phyloP scores from a whole-genome alignment of 1,139 yeast genomes.

The Saccharomycopsis hybrid region DNA sequence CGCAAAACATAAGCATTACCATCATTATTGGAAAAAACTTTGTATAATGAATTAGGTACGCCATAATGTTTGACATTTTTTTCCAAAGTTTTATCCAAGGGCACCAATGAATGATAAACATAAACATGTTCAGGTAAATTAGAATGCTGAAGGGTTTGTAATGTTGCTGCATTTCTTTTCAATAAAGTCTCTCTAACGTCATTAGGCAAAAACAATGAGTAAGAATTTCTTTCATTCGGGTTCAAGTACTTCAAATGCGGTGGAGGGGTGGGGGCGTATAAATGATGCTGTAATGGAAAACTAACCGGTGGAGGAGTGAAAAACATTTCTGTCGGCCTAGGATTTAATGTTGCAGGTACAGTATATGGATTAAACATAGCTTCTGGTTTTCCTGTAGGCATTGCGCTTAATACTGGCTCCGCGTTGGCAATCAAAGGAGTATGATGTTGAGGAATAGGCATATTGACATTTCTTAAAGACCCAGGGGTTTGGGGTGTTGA shows the following conservation, averaged over 20 bases:
- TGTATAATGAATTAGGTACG: constrained; percentile 59
- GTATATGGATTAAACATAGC: too few species aligned
- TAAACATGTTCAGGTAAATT: constrained; percentile 72
- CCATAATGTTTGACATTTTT: constrained; percentile 51
- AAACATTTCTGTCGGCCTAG: constrained; percentile 21
- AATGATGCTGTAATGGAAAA: constrained; percentile 75
- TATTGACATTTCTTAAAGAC: too few species aligned
- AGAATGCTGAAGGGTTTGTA: constrained; percentile 59
- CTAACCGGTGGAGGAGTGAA: constrained; percentile 24
- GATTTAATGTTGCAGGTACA: too few species aligned
- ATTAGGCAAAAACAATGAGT: constrained; percentile 65
- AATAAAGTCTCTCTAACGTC: constrained; percentile 67
- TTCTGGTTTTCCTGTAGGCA: too few species aligned
- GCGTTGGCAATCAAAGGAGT: too few species aligned
- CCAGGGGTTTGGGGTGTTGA: too few species aligned
- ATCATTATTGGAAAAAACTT: constrained; percentile 72
- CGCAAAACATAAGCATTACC: constrained; percentile 76
- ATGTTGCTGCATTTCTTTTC: constrained; percentile 71
- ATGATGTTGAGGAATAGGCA: too few species aligned
- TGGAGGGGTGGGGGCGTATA: constrained; percentile 87
- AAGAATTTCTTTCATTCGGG: constrained; percentile 65
- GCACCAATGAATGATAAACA: constrained; percentile 79
- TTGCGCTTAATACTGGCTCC: too few species aligned
- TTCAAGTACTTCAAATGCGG: constrained; percentile 52
- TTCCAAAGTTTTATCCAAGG: constrained; percentile 62